Percentiles rank a stretch among this genome's conserved stretches.
phyloP scores from a whole-genome alignment of 352 stramenopile species.

The Globisporangium mamillatum region DNA sequence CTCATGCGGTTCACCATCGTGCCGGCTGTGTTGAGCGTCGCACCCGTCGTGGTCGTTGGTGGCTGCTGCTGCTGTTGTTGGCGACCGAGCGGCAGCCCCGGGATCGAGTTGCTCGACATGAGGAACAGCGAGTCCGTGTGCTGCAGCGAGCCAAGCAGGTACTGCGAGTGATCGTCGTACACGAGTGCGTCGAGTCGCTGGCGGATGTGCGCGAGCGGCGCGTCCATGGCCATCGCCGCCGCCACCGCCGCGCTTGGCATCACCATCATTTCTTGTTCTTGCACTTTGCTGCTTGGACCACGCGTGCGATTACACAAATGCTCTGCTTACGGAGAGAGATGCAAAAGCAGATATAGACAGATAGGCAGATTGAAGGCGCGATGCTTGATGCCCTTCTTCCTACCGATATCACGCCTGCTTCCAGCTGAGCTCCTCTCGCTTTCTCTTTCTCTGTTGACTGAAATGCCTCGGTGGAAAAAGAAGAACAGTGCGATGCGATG shows the following conservation, averaged over 20 bases:
- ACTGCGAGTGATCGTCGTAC: constrained; percentile 45
- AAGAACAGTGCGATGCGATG: neutral
- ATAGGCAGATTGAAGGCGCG: neutral
- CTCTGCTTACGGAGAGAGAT: neutral
- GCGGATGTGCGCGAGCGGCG: constrained; percentile 43
- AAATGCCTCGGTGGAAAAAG: neutral
- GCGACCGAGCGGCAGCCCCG: constrained; percentile 4
- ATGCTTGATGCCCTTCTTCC: too few species aligned
- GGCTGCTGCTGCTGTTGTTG: neutral
- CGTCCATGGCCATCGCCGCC: constrained; percentile 27
- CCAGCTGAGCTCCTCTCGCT: neutral
- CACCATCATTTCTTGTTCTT: neutral
- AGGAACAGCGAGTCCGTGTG: constrained; percentile 20
- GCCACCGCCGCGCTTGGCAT: constrained; percentile 1
- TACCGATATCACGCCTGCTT: neutral
- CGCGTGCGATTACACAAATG: neutral
- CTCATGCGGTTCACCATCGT: constrained; percentile 7
- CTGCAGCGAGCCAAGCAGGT: constrained; percentile 37
- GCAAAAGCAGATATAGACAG: neutral
- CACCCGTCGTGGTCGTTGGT: neutral
- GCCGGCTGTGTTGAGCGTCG: neutral
- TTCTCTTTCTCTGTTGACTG: neutral
- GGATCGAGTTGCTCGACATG: constrained; percentile 9
- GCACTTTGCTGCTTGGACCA: neutral
- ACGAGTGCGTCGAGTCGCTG: constrained; percentile 53